Conservation (phyloP, 2,329 filamentous ascomycete genomes). For the Pseudocercospora musae region DNA sequence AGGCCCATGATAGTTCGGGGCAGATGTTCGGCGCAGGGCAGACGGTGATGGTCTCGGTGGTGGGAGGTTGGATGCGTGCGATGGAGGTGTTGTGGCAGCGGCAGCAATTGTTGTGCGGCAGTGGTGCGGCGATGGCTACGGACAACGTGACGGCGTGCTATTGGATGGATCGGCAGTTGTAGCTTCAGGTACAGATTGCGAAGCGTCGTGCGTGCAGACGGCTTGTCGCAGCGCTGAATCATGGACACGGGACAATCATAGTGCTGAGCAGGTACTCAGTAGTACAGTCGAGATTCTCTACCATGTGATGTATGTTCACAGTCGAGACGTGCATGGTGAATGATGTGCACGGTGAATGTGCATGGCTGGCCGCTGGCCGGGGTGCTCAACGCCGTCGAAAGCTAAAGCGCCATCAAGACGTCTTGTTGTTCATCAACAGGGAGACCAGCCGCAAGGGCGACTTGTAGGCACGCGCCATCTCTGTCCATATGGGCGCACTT, state of each 20-base stretch:
- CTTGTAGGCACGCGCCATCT: neutral
- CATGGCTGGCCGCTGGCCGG: no score
- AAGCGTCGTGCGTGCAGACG: neutral
- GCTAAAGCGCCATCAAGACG: neutral
- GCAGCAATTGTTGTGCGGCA: neutral
- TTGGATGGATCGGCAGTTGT: neutral
- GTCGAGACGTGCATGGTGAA: no score
- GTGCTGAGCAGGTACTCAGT: neutral
- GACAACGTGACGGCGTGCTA: neutral
- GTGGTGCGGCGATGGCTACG: neutral
- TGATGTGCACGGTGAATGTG: no score
- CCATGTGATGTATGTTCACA: no score
- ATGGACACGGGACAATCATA: neutral
- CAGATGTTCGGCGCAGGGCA: neutral
- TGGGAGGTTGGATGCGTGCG: neutral
- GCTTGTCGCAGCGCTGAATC: neutral
- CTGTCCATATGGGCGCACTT: neutral
- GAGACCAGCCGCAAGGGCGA: neutral
- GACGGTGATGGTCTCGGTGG: neutral
- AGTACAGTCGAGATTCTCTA: no score
- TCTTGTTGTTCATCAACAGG: neutral
- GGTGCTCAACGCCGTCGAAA: neutral
- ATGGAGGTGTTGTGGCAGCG: neutral
- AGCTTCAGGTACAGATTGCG: neutral
- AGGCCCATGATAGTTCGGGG: neutral